Percentiles rank a stretch among this genome's conserved stretches.
Conservation (phyloP, 2,329 filamentous ascomycete species). For the Fusarium sp. region DNA sequence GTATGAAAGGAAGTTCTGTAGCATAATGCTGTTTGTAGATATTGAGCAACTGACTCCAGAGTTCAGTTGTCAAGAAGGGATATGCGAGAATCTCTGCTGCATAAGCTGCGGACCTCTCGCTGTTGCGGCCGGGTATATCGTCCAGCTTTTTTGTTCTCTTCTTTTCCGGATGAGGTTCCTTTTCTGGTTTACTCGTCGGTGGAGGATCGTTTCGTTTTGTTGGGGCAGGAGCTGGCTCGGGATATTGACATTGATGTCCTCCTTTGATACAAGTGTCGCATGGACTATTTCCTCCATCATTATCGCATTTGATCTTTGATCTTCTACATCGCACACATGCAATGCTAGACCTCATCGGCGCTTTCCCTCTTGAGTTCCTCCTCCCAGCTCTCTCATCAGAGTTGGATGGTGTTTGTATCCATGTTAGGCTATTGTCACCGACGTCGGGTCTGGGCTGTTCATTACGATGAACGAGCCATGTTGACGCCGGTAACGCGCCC, state of each 20-base stretch:
- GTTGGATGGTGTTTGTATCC: not conserved
- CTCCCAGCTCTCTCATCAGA: constrained; percentile 28
- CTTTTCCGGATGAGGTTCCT: constrained; percentile 8
- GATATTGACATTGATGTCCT: constrained; percentile 79
- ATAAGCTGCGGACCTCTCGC: constrained; percentile 40
- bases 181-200: not conserved
- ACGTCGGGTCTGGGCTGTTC: not conserved
- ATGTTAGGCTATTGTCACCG: not conserved
- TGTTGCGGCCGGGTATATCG: not conserved
- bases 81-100: constrained; percentile 71
- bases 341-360: constrained; percentile 79
- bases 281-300: constrained; percentile 75
- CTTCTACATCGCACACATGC: constrained; percentile 80
- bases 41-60: constrained; percentile 77
- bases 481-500: not conserved
- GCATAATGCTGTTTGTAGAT: constrained; percentile 78
- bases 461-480: not conserved
- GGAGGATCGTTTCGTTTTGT: constrained; percentile 56
- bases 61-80: constrained; percentile 68
- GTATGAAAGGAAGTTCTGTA: constrained; percentile 77
- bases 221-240: constrained; percentile 55
- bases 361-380: constrained; percentile 45
- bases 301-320: constrained; percentile 90
- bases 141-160: constrained; percentile 5
- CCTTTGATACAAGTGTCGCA: constrained; percentile 81